A percentile compares a stretch with the other conserved stretches of the same genome.
Conservation (phyloP, 129 eudicot species). For the Pittosporum tobira region DNA sequence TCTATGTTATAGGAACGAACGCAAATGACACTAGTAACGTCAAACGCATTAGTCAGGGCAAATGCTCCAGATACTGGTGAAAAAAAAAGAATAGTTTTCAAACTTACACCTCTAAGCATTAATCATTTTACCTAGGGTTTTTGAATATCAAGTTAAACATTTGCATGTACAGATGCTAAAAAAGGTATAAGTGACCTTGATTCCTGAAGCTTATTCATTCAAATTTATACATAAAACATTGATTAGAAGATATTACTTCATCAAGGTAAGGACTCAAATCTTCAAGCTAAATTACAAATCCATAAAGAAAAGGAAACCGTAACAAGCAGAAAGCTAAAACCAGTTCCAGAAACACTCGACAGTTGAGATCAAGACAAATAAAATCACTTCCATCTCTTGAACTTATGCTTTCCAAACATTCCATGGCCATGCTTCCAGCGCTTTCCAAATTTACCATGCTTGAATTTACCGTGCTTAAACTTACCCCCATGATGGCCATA, state of each 20-base stretch:
- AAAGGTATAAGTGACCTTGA: no score
- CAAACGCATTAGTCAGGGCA: no score
- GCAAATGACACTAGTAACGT: no score
- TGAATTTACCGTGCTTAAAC: constrained; percentile 57
- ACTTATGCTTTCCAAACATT: constrained; percentile 42
- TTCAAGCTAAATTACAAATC: background rate
- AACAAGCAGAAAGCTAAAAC: background rate
- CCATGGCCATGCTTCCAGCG: constrained; percentile 42
- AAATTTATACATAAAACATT: background rate
- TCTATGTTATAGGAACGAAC: no score
- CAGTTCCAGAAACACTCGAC: constrained; percentile 2
- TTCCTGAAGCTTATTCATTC: background rate
- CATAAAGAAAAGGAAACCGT: background rate
- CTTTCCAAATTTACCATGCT: constrained; percentile 61
- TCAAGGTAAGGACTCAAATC: background rate
- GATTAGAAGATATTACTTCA: background rate
- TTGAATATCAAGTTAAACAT: no score
- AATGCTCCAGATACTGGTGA: no score
- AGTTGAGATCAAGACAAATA: background rate
- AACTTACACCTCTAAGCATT: no score
- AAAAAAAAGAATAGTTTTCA: no score
- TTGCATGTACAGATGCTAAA: no score
- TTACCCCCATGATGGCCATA: constrained; percentile 66
- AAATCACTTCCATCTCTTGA: constrained; percentile 46
- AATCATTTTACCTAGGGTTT: no score